Evolutionary conservation across 2,329 filamentous ascomycete species (phyloP).

Genomic region (Claviceps cyperi): DNA sequence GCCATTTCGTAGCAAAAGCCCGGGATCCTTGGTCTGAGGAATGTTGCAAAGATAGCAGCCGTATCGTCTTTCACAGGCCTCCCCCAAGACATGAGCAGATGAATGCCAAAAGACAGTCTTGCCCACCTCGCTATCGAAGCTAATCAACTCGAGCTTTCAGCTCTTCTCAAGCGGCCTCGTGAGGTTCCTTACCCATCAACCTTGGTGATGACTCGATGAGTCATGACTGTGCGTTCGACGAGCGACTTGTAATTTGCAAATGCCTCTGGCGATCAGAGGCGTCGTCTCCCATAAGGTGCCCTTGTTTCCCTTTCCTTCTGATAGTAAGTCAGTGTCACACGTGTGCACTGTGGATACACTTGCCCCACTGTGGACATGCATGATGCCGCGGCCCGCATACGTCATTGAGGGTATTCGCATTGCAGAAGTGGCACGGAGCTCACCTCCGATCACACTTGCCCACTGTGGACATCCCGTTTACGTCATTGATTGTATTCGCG

Average conservation of each 20-base stretch:
- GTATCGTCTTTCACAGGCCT: conserved; percentile 80
- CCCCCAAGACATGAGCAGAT: conserved; percentile 87
- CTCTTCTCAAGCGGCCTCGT: conserved; percentile 69
- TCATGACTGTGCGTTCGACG: conserved; percentile 76
- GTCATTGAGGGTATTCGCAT: too few species aligned
- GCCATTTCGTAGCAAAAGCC: conserved; percentile 99
- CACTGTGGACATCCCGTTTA: too few species aligned
- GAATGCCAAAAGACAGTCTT: conserved; percentile 98
- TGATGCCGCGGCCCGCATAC: too few species aligned
- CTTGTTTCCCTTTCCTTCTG: conserved; percentile 53
- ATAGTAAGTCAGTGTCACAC: conserved; percentile 15
- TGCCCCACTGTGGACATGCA: too few species aligned
- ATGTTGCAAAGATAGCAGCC: conserved; percentile 89
- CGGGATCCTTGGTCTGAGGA: conserved; percentile 64
- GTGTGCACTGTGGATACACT: too few species aligned
- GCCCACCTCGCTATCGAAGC: conserved; percentile 51
- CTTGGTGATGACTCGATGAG: conserved; percentile 66
- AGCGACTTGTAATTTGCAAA: conserved; percentile 81
- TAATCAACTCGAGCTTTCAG: conserved; percentile 71
- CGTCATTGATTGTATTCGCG: too few species aligned
- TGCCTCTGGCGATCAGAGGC: conserved; percentile 59
- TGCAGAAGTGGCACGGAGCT: too few species aligned
- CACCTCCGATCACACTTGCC: too few species aligned
- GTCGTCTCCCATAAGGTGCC: conserved; percentile 89
- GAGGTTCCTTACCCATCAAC: conserved; percentile 79